These are phyloP conservation scores for Panicum hallii DNA, from an alignment of 202 grass and related monocot species.

Conservation along the genomic window DNA sequence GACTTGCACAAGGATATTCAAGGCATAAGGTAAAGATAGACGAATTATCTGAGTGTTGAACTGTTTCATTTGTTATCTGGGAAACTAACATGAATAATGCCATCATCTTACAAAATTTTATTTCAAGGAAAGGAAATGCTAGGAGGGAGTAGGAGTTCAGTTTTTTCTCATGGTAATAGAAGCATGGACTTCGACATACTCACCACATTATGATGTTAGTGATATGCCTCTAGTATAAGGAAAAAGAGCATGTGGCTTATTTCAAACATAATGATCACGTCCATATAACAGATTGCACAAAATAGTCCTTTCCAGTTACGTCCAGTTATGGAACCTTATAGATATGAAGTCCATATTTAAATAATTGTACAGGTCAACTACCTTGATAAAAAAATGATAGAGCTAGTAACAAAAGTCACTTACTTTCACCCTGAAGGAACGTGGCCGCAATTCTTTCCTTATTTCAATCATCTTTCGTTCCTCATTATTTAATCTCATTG, in stretches of 20 bases:
- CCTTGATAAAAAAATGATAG: constrained; percentile 22
- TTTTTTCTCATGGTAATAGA: not conserved
- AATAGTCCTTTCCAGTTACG: constrained; percentile 16
- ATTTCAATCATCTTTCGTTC: constrained; percentile 96
- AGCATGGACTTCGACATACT: not conserved
- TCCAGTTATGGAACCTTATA: constrained; percentile 3
- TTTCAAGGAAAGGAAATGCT: not conserved
- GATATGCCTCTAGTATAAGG: constrained; percentile 10
- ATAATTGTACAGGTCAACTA: not conserved
- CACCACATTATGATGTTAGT: constrained; percentile 1
- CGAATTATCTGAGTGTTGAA: not conserved
- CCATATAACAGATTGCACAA: constrained; percentile 12
- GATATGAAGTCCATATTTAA: constrained; percentile 9
- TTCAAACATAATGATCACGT: constrained; percentile 25
- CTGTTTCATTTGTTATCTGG: constrained; percentile 7
- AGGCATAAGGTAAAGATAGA: not conserved
- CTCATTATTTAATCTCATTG: constrained; percentile 75
- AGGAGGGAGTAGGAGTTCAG: not conserved
- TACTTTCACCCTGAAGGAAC: constrained; percentile 88
- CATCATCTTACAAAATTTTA: not conserved
- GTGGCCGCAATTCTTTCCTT: constrained; percentile 74
- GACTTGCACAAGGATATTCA: not conserved
- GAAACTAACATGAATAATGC: not conserved
- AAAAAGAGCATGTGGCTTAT: not conserved
- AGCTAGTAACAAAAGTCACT: constrained; percentile 43